Evolutionary conservation across 345 rosid species (phyloP), one percentile per base, ranked within the genome.

Genomic region (Syzygium aromaticum): DNA sequence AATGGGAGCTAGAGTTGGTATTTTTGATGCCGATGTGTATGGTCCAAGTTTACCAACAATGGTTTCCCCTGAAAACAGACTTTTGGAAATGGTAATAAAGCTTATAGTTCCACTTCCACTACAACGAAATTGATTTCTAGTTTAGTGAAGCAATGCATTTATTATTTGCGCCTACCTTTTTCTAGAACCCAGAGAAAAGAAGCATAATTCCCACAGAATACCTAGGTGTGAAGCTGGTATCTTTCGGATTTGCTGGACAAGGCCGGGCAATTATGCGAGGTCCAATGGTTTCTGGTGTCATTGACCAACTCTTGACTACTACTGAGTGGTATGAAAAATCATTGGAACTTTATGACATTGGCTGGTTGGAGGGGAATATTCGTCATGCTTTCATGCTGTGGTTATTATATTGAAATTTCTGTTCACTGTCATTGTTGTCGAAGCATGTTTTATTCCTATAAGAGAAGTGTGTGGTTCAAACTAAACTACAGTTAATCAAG

Each of bases 271-370:
- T 96, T 59, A 97, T 97, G 99, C 92, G 99, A 90, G 99, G 99
- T 86, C 98, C 99, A 84, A 97, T 97, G 99, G 98, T 97, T 89
- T 97, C 99, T 87, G 99, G 99, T 87, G 98, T 97, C 89, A 97
- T 96, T 86, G 77, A 95, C 86, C 99, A 97, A 90, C 98, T 97
- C 88, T 94, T 97, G 88, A 97, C 98, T 46, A 95, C 99, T 51
- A 63, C 98, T 38, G 99, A 97, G 85, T 97, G 99, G 99, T 97
- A 93, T 64, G 30, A 51, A 17, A 51, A 84, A 19, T 27, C 43
- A 52, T 52, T 56, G 27, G 25, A 56, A 56, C 61, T 56, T 22
- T 22, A 22, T 56, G 61, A 8, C 59, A 22, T 54, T 21, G 59
- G n/a, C 27, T 22, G 61, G 22, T 56, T 56, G 61, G 61, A 56